These are phyloP conservation scores for Phytophthora lateralis DNA, from an alignment of 352 stramenopile genomes.

Conservation along the genomic window DNA sequence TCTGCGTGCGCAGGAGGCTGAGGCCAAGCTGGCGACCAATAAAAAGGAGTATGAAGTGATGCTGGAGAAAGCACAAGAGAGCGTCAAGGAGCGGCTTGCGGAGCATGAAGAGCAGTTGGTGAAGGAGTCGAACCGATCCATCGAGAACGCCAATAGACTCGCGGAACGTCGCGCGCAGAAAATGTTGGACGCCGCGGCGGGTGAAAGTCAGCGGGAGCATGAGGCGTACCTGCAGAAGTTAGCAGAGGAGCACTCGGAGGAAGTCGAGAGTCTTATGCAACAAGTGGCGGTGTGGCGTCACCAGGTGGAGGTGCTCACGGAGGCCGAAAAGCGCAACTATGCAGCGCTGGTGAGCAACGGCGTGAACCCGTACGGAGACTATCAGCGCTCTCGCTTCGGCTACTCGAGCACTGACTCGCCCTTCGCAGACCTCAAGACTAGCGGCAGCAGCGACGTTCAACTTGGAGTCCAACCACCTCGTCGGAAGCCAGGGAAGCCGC, in stretches of 20 bases:
- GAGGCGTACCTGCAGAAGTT: conserved; percentile 83
- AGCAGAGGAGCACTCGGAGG: conserved; percentile 81
- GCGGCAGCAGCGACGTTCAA: conserved; percentile 4
- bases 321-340: conserved; percentile 83
- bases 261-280: conserved; percentile 81
- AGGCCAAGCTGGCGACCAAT: conserved; percentile 37
- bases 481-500: conserved; percentile 12
- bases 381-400: conserved; percentile 58
- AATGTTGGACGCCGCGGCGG: conserved; percentile 54
- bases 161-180: conserved; percentile 62
- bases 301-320: conserved; percentile 84
- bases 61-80: conserved; percentile 53
- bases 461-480: conserved; percentile 4
- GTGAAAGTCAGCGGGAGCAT: conserved; percentile 61
- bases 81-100: conserved; percentile 48
- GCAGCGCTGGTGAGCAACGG: conserved; percentile 64
- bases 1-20: conserved; percentile 41
- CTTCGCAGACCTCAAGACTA: conserved; percentile 24
- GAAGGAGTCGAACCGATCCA: conserved; percentile 80
- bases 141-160: conserved; percentile 62
- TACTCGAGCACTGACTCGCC: conserved; percentile 33
- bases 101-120: conserved; percentile 74
- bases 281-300: conserved; percentile 85
- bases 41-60: conserved; percentile 52
- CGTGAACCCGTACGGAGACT: conserved; percentile 61